Evolutionary conservation across 371 early-diverging fungal genomes (phyloP), one percentile per base, ranked within the genome.

Genomic region (Batrachochytrium dendrobatidis): DNA sequence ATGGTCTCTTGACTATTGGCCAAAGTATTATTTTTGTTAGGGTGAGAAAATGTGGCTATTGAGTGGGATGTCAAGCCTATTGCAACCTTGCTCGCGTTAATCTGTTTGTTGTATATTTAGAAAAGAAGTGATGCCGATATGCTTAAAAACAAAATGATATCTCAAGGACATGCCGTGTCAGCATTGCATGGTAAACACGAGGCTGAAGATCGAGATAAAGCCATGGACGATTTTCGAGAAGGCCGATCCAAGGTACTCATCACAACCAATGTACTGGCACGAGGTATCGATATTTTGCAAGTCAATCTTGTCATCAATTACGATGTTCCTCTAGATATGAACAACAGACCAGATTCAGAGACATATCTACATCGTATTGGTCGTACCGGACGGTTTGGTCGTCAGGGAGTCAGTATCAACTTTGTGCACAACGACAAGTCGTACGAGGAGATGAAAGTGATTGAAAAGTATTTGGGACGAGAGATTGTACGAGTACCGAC

Each of bases 301-400:
- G 96, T 99, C 55, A 92, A 89, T 62, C 75, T 98, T 63, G 98
- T 99, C 25, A 83, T 99, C 69, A 99, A 99, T 76, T 98, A 90
- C 66, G 99, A 98, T 66, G 76, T 98, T 63, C 99, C 99, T 3
- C 24, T 60, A 25, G 66, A 60, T 49, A 44, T 8, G 17, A 64
- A 64, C 25, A 69, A 69, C 6, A 65, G 69, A 1, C 86, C 92
- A 0, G 95, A 94, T 58, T 83, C 83, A 18, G 97, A 97, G 66
- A 96, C 97, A 0, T 99, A 99, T 66, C 77, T 99, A 34, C 99
- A 99, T 70, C 86, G 99, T 60, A 96, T 99, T 64, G 99, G 99
- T 15, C 86, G 99, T 65, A 98, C 99, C 0, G 99, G 99, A 32
- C 85, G 99, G 55, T 99, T 98, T 69, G 98, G 98, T 18, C 87